Base-by-base conservation (phyloP, 2,329 filamentous ascomycete species). In the Trichothecium roseum region DNA sequence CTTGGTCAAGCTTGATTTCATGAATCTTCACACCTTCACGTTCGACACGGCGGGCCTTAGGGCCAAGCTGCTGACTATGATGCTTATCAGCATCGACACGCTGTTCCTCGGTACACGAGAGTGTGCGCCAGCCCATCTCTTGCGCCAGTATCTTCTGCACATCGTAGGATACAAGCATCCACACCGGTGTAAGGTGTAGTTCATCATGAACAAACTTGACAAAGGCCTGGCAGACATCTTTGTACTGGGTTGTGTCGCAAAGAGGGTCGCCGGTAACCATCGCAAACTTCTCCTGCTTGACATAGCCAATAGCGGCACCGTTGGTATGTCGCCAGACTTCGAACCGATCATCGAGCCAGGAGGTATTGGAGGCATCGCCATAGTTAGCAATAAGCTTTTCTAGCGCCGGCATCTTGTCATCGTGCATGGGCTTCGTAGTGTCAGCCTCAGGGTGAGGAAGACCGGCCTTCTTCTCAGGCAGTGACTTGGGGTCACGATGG, bases 311-410 rank as follows among this genome's bases (percentile, higher is more conserved):
- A 5, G 87, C 87, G 0, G 87, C 88, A 33, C 88, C 88, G 3
- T 83, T 89, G 16, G 72, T 62, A 52, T 94, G 85, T 20, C 88
- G 79, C 85, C 86, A 95, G 39, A 94, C 78, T 51, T 84, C 72
- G 55, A 88, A 94, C 6, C 86, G 78, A 6, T 87, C 83, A 54
- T 95, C 88, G 7, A 91, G 73, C 86, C 87, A 95, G 0, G 86
- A 91, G 0, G 88, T 95, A 51, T 94, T 93, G 33, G 86, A 87
- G 2, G 88, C 86, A 57, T 95, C 88, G 42, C 88, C 88, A 47
- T 95, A 95, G 57, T 95, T 95, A 52, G 86, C 86, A 55, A 95
- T 87, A 29, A 95, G 77, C 53, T 94, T 82, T 54, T 88, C 84
- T 5, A 95, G 55, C 0, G 84, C 70, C 35, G 87, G 87, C 36